phyloP scores from a whole-genome alignment of 2,329 filamentous ascomycete genomes.

The Colletotrichum endophyticum region DNA sequence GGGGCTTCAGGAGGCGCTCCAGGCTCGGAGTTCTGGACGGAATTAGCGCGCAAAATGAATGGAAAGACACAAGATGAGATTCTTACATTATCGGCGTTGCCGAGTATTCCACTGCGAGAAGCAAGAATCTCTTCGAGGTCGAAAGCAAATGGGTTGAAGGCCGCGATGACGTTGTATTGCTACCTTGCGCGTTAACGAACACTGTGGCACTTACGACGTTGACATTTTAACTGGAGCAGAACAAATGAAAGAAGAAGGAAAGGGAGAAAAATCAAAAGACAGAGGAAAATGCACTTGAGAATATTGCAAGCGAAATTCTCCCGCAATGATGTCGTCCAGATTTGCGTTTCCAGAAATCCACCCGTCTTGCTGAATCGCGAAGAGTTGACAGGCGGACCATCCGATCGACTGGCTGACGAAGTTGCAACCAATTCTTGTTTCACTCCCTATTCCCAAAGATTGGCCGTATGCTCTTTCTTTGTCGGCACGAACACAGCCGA shows the following conservation, averaged over 20 bases:
- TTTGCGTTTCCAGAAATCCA: not conserved
- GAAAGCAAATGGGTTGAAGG: not conserved
- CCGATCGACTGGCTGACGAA: not conserved
- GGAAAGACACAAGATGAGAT: not conserved
- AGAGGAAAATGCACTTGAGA: no score
- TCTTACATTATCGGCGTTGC: not conserved
- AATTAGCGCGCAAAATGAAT: not conserved
- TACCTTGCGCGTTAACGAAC: not conserved
- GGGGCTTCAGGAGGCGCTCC: not conserved
- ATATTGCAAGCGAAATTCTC: not conserved
- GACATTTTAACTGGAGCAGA: no score
- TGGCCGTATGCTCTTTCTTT: not conserved
- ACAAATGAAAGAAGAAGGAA: no score
- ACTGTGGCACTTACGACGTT: no score
- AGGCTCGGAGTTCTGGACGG: not conserved
- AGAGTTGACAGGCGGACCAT: no score
- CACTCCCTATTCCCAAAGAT: not conserved
- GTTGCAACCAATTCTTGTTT: not conserved
- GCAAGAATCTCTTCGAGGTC: not conserved
- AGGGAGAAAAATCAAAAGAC: no score
- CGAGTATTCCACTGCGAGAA: not conserved
- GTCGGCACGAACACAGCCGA: not conserved
- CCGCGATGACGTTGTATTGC: not conserved
- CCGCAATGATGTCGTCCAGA: not conserved
- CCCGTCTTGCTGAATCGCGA: no score